A percentile compares a stretch with the other conserved stretches of the same genome.
Evolutionary conservation across 192 early-diverging fungal species (phyloP).

Genomic region (Coemansia sp.): DNA sequence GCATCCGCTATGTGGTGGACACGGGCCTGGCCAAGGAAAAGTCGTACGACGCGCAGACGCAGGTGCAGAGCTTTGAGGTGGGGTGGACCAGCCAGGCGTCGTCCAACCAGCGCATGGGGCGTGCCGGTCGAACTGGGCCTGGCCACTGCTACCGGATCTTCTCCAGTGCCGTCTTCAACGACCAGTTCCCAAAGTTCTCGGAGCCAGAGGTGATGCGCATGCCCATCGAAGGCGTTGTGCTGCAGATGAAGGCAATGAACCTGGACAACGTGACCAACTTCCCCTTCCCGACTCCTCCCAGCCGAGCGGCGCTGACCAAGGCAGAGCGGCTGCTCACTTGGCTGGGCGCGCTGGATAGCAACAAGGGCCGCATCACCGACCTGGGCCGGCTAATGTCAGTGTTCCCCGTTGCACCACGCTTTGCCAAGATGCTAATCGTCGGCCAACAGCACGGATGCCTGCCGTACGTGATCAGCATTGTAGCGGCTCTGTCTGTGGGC

Average conservation of each 20-base stretch:
- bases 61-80: constrained; percentile 87
- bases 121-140: constrained; percentile 93
- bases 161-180: constrained; percentile 89
- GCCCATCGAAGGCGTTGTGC: constrained; percentile 94
- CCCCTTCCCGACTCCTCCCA: constrained; percentile 96
- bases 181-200: constrained; percentile 83
- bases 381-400: constrained; percentile 85
- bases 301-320: constrained; percentile 64
- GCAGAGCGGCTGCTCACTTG: constrained; percentile 82
- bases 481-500: constrained; percentile 89
- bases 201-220: constrained; percentile 90
- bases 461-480: constrained; percentile 86
- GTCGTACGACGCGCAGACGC: constrained; percentile 78
- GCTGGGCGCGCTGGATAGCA: constrained; percentile 69
- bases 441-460: constrained; percentile 85
- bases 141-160: constrained; percentile 97
- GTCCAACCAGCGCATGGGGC: constrained; percentile 92
- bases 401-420: constrained; percentile 91
- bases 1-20: constrained; percentile 94
- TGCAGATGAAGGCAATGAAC: constrained; percentile 98
- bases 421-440: constrained; percentile 75
- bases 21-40: constrained; percentile 92
- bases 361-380: constrained; percentile 71
- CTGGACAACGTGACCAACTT: constrained; percentile 94
- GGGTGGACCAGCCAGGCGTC: constrained; percentile 94